Percentiles rank a stretch among this genome's conserved stretches.
These are phyloP conservation scores for Dendrostoma leiphaemia DNA, from an alignment of 2,329 filamentous ascomycete genomes.

Conservation along the genomic window DNA sequence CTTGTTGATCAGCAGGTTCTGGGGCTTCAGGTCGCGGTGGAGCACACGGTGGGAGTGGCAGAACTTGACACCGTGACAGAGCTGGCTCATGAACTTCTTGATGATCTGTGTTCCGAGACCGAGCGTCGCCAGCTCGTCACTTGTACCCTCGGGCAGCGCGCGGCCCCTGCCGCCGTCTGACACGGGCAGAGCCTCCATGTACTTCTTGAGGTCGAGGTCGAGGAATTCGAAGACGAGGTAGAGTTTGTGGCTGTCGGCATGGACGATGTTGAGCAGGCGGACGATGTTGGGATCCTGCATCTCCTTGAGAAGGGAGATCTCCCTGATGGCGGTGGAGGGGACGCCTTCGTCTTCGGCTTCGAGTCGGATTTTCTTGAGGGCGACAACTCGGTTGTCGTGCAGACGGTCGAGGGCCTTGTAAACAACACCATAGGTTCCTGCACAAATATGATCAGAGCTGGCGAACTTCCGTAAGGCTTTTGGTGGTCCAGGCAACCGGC, in stretches of 20 bases:
- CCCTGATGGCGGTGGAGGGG: slow-evolving; percentile 83
- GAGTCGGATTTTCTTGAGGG: slow-evolving; percentile 88
- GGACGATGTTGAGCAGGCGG: slow-evolving; percentile 81
- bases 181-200: slow-evolving; percentile 85
- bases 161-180: slow-evolving; percentile 79
- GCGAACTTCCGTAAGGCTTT: not conserved
- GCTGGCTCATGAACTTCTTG: slow-evolving; percentile 87
- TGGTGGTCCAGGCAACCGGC: not conserved
- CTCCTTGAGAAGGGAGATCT: slow-evolving; percentile 88
- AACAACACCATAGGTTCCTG: slow-evolving; percentile 87
- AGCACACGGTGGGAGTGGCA: slow-evolving; percentile 83
- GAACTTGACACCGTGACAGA: slow-evolving; percentile 77
- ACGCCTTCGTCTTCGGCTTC: slow-evolving; percentile 91
- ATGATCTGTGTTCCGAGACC: slow-evolving; percentile 78
- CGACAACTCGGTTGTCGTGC: slow-evolving; percentile 77
- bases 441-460: not conserved
- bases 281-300: slow-evolving; percentile 90
- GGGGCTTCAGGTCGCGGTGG: slow-evolving; percentile 82
- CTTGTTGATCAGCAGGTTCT: slow-evolving; percentile 79
- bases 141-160: slow-evolving; percentile 72
- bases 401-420: slow-evolving; percentile 85
- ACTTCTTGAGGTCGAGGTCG: slow-evolving; percentile 86
- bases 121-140: slow-evolving; percentile 59
- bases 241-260: slow-evolving; percentile 87
- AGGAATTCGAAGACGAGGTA: slow-evolving; percentile 89